Evolutionary conservation across 2,329 filamentous ascomycete species (phyloP).

Genomic region (Colletotrichum spaethianum): DNA sequence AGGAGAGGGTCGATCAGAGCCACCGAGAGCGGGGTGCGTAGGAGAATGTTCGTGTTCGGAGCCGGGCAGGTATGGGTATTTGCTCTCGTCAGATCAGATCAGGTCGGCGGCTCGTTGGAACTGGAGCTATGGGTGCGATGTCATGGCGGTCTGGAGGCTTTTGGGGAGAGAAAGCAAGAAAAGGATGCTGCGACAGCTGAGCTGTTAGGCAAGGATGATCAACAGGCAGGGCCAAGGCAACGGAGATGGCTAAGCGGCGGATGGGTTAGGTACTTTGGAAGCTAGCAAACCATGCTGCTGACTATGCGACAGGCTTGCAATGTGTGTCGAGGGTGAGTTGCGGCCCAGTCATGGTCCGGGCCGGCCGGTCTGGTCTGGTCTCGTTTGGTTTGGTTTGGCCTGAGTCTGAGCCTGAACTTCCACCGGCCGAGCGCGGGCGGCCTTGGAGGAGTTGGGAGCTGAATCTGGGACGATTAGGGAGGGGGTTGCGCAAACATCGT

Average conservation of each 20-base stretch:
- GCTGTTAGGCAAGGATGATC: not conserved
- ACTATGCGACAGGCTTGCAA: not conserved
- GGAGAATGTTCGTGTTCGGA: not conserved
- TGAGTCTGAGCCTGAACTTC: not conserved
- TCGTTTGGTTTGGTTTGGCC: slow-evolving; percentile 5
- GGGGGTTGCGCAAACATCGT: slow-evolving; percentile 1
- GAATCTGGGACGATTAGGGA: not conserved
- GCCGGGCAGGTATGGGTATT: not conserved
- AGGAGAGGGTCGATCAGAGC: slow-evolving; percentile 5
- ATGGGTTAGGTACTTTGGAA: not conserved
- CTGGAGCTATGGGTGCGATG: not conserved
- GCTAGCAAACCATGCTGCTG: not conserved
- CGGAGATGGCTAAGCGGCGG: not conserved
- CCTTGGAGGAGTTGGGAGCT: slow-evolving; percentile 13
- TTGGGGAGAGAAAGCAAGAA: not conserved
- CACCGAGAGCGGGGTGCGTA: slow-evolving; percentile 1
- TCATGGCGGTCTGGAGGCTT: slow-evolving; percentile 1
- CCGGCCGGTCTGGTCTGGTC: slow-evolving; percentile 12
- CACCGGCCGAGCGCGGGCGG: slow-evolving; percentile 34
- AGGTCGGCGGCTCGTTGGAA: not conserved
- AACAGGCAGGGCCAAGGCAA: not conserved
- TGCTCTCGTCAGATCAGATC: not conserved
- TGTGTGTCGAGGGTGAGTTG: slow-evolving; percentile 15
- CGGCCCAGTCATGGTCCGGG: slow-evolving; percentile 19
- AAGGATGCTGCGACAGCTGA: not conserved